These are phyloP conservation scores for Barnettozyma populi DNA, from an alignment of 805 yeast genomes.

Conservation along the genomic window DNA sequence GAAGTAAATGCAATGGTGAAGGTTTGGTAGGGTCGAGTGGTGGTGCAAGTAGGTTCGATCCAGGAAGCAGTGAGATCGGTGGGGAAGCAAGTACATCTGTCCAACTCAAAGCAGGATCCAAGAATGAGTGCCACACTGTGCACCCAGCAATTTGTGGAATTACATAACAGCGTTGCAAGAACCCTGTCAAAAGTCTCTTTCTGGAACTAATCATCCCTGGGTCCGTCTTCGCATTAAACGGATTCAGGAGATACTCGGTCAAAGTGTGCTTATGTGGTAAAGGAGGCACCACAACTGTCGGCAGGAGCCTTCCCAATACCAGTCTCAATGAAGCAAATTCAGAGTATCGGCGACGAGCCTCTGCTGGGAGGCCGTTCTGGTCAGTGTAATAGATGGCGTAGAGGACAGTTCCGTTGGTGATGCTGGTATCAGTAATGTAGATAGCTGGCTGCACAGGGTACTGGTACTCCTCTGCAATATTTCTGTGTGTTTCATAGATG, in stretches of 20 bases:
- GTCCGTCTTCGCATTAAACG: constrained; percentile 38
- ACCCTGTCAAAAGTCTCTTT: constrained; percentile 67
- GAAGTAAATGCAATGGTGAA: constrained; percentile 51
- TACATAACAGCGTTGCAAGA: constrained; percentile 67
- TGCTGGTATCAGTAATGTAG: constrained; percentile 59
- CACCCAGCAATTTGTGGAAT: constrained; percentile 52
- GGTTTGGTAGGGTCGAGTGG: constrained; percentile 56
- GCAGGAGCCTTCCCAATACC: constrained; percentile 65
- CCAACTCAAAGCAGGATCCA: constrained; percentile 86
- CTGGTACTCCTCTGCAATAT: not conserved
- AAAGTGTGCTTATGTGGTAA: constrained; percentile 85
- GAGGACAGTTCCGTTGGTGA: constrained; percentile 58
- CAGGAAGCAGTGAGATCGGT: constrained; percentile 48
- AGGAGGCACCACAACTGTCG: constrained; percentile 82
- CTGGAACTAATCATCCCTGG: constrained; percentile 55
- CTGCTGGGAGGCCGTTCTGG: constrained; percentile 17
- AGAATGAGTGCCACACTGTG: constrained; percentile 64
- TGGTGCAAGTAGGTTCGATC: constrained; percentile 50
- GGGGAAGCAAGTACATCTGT: constrained; percentile 60
- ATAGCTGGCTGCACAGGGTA: not conserved
- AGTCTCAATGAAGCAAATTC: constrained; percentile 83
- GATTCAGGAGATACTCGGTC: constrained; percentile 38
- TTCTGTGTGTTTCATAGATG: constrained; percentile 1
- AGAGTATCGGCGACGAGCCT: constrained; percentile 77
- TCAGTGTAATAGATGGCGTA: constrained; percentile 62